Conservation (phyloP, 495 filamentous ascomycete species). For the Penicillium paxilli region DNA sequence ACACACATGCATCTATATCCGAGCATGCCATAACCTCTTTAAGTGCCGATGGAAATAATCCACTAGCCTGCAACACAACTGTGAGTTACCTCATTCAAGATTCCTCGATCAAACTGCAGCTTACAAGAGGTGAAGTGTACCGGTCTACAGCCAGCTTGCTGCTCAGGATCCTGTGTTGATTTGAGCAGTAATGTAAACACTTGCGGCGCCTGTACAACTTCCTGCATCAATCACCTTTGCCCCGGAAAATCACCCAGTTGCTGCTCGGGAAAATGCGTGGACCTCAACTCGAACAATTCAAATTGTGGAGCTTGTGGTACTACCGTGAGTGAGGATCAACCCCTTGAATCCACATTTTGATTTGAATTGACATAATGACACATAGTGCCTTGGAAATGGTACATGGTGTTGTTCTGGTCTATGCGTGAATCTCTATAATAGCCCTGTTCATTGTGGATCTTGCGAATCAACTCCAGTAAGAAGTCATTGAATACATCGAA, state of each 20-base stretch:
- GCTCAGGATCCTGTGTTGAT: not conserved
- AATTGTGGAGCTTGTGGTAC: not conserved
- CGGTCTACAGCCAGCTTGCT: not conserved
- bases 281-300: not conserved
- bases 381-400: not conserved
- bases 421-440: not conserved
- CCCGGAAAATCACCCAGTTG: not conserved
- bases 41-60: too few species aligned
- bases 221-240: not conserved
- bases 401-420: not conserved
- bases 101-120: not conserved
- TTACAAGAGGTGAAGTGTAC: not conserved
- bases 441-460: not conserved
- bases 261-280: not conserved
- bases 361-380: too few species aligned
- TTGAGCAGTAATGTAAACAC: not conserved
- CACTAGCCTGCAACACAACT: not conserved
- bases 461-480: not conserved
- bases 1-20: too few species aligned
- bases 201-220: not conserved
- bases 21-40: too few species aligned
- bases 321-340: not conserved
- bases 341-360: too few species aligned
- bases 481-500: not conserved
- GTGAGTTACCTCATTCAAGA: not conserved